Base-by-base conservation (phyloP, 2,329 filamentous ascomycete genomes). In the Aspergillus brunneoviolaceus region DNA sequence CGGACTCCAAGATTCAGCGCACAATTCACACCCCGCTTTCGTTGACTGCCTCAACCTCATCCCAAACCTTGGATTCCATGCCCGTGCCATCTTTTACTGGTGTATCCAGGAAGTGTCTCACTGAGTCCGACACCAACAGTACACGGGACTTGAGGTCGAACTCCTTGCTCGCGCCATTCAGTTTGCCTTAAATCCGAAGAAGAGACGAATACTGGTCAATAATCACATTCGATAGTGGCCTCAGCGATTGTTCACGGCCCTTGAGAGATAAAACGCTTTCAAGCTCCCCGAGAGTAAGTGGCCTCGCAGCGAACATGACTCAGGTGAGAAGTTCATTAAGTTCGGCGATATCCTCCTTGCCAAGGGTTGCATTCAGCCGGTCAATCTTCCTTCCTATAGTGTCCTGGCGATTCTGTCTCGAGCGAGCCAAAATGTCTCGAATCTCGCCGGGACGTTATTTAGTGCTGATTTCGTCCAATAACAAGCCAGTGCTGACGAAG, bases 381-480 rank as follows among this genome's bases (percentile, higher is more conserved):
- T 65, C 59, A 7, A 23, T 23, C 21, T 23, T 67, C 61, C 52
- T 65, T 58, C 51, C 63, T 45, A 70, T 69, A 3, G 65, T 69
- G 58, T 65, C 66, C n/a, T 63, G 62, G 47, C 66, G 63, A 35
- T 69, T 66, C 16, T 63, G 67, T n/a, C 64, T 66, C 1, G 66
- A 67, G 14, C 67, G 65, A 39, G 66, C 66, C 33, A 69, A 25
- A 12, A 67, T 66, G 27, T 69, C 67, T 42, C 66, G 57, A 54
- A 70, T 66, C 50, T 70, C 68, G 42, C 67, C 62, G 21, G 65
- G 65, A 6, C 67, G 65, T 49, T 67, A 60, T 56, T 70, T 70
- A n/a, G 57, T 60, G 50, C 66, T 68, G 33, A 70, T 69, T 60
- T 70, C 67, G n/a, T 67, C 61, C 35, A 70, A 53, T 23, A 69